Evolutionary conservation across 805 yeast genomes (phyloP).

Genomic region (Starmerella bombi): DNA sequence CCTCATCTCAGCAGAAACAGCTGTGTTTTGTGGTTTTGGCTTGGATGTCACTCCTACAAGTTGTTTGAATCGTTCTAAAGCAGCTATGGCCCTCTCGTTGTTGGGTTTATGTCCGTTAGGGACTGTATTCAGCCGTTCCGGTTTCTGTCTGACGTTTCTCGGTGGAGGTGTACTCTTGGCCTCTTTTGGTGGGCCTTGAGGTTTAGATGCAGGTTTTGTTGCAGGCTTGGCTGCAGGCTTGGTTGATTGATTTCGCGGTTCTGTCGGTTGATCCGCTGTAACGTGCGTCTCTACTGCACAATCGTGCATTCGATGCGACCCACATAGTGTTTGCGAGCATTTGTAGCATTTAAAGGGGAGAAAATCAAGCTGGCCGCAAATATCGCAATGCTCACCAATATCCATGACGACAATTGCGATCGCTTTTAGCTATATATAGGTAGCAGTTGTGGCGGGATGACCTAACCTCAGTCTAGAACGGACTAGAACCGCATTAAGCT

Average conservation of each 20-base stretch:
- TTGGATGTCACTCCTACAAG: constrained; percentile 7
- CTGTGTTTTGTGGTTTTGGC: neutral
- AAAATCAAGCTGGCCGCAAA: constrained; percentile 32
- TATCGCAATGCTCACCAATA: constrained; percentile 31
- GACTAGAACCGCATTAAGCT: no score
- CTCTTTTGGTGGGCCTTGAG: neutral
- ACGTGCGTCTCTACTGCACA: constrained; percentile 20
- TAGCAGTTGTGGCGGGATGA: no score
- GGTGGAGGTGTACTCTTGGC: neutral
- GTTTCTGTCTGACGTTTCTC: neutral
- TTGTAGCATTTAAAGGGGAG: constrained; percentile 32
- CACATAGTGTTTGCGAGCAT: constrained; percentile 29
- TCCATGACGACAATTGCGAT: constrained; percentile 24
- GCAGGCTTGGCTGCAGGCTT: no score
- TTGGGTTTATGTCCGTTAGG: neutral
- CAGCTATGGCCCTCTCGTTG: constrained; percentile 14
- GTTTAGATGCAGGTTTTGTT: neutral
- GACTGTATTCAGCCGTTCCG: neutral
- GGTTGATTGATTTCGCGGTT: no score
- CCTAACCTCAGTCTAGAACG: no score
- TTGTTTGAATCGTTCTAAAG: constrained; percentile 11
- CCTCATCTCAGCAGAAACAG: constrained; percentile 5
- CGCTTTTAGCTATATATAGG: no score
- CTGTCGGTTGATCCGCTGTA: neutral
- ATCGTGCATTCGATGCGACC: constrained; percentile 30